Percentiles rank a stretch among this genome's conserved stretches.
These are phyloP conservation scores for Coemansia reversa DNA, from an alignment of 192 early-diverging fungal species.

Conservation along the genomic window DNA sequence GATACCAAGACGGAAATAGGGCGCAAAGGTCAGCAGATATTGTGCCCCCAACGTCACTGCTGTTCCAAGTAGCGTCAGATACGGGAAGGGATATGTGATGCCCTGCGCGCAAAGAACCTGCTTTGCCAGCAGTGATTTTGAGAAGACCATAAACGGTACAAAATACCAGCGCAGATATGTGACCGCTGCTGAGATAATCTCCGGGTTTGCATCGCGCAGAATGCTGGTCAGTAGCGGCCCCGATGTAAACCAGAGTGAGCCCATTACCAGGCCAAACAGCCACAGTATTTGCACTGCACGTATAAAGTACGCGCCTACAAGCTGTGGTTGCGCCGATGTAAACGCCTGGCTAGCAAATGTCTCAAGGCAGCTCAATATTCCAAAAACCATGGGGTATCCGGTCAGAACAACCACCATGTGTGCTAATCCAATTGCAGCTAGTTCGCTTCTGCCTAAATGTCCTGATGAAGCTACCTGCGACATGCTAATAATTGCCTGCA, in stretches of 20 bases:
- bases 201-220: conserved; percentile 17
- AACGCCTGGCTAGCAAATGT: conserved; percentile 75
- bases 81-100: conserved; percentile 46
- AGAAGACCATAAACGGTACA: conserved; percentile 44
- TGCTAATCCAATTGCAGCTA: conserved; percentile 69
- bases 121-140: conserved; percentile 25
- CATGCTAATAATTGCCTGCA: conserved; percentile 67
- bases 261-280: conserved; percentile 36
- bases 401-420: conserved; percentile 75
- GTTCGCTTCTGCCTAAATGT: conserved; percentile 61
- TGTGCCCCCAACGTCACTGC: conserved; percentile 29
- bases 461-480: conserved; percentile 67
- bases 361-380: conserved; percentile 72
- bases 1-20: conserved; percentile 59
- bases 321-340: conserved; percentile 45
- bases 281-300: conserved; percentile 42
- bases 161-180: conserved; percentile 52
- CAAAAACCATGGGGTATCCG: conserved; percentile 69
- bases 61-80: conserved; percentile 41
- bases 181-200: conserved; percentile 13
- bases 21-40: conserved; percentile 46
- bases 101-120: conserved; percentile 51
- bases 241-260: conserved; percentile 35
- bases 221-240: conserved; percentile 20
- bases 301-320: conserved; percentile 50